Percentiles rank a stretch among this genome's conserved stretches.
phyloP scores from a whole-genome alignment of 371 early-diverging fungal genomes.

The Mortierella sp. region DNA sequence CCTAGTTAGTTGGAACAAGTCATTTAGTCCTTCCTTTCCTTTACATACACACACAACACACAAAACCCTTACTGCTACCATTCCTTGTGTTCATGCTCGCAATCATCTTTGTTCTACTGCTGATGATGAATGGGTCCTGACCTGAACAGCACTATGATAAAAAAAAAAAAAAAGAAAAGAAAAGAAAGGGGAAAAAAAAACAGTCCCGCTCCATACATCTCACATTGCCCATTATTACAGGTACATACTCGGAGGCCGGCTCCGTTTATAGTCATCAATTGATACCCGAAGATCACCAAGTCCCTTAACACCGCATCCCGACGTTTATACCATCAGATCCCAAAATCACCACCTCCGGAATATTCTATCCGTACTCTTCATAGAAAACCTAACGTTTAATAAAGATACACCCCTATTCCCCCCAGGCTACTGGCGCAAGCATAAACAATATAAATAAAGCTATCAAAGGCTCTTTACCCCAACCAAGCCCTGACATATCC shows the following conservation, averaged over 20 bases:
- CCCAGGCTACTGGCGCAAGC: neutral
- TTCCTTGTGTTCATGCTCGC: neutral
- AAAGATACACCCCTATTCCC: neutral
- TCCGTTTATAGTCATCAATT: neutral
- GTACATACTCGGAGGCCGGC: neutral
- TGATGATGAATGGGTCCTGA: too few species aligned
- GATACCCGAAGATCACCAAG: too few species aligned
- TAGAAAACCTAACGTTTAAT: neutral
- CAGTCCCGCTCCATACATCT: too few species aligned
- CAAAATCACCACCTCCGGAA: neutral
- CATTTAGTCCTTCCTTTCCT: too few species aligned
- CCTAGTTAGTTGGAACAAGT: too few species aligned
- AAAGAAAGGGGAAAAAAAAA: too few species aligned
- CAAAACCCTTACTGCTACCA: neutral
- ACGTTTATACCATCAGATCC: neutral
- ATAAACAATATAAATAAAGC: neutral
- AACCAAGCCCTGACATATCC: neutral
- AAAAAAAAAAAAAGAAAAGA: too few species aligned
- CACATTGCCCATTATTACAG: too few species aligned
- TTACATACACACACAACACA: neutral
- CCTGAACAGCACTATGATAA: too few species aligned
- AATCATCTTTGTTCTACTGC: neutral
- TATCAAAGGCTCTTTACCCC: conserved; percentile 3
- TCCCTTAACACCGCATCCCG: neutral
- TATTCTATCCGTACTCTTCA: too few species aligned